Evolutionary conservation across 1,284 basidiomycete species (phyloP), one percentile per base, ranked within the genome.

Genomic region (Melampsora occidentalis): DNA sequence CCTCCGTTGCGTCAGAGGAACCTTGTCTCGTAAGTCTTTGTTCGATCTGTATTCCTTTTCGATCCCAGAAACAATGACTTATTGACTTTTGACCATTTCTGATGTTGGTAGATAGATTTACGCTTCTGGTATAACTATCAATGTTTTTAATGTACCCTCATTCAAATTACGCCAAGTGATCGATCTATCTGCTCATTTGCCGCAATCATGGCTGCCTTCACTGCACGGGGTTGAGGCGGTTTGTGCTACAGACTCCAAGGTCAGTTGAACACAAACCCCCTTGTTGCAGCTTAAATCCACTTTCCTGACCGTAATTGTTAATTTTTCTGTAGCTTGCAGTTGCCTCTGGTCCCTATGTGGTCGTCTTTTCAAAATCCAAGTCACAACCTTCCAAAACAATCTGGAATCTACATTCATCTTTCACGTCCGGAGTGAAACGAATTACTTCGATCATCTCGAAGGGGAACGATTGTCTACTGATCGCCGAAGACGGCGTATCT

Each of bases 381-480:
- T 14, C 35, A 20, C 46, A 57, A 69, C 20, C 31, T 73, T 64
- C 39, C 48, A 20, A 2, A 35, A 33, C 20, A 46, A n/a, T 51
- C 2, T 73, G 71, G 71, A 73, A 49, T 28, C 42, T 73, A 28
- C 71, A 73, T 73, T 73, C 71, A 5, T 64, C 71, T 20, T 73
- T 73, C 31, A 73, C 48, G 20, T 73, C 62, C 51, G 33, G 35
- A 22, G 39, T 65, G 5, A 28, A 61, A 22, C 48, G 62, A 53
- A 72, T 72, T 35, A 39, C 42, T 25, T 73, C 48, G 2, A 57
- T 73, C 25, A 25, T 65, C 12, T 64, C 66, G 22, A 66, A 73
- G 48, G 18, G 57, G 14, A 65, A 31, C 25, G 53, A 66, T 39
- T 73, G 71, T 31, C 46, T 73, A 64, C 35, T 64, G 12, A 42